A percentile compares a stretch with the other conserved stretches of the same genome.
phyloP scores from a whole-genome alignment of 106 monocot genomes.

The Phalaenopsis aphrodite region DNA sequence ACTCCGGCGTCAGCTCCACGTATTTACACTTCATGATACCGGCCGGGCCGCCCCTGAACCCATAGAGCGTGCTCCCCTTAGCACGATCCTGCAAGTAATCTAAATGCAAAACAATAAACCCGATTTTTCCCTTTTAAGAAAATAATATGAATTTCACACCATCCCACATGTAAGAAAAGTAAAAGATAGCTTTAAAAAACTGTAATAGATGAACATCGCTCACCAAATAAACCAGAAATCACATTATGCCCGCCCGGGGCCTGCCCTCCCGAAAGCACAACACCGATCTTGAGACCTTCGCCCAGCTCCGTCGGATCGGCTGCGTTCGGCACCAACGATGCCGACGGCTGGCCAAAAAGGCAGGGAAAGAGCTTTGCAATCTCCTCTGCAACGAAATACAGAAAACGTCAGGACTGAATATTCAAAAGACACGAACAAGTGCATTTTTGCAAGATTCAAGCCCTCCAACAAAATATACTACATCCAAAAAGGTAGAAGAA shows the following conservation, averaged over 20 bases:
- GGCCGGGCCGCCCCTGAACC: slow-evolving; percentile 94
- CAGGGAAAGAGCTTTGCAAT: slow-evolving; percentile 86
- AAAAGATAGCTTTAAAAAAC: neutral
- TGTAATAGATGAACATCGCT: neutral
- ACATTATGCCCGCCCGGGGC: slow-evolving; percentile 99
- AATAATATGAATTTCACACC: neutral
- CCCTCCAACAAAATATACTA: too few relatives aligned
- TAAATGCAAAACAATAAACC: slow-evolving; percentile 16
- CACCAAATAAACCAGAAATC: slow-evolving; percentile 91
- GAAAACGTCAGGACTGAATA: neutral
- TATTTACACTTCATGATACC: slow-evolving; percentile 96
- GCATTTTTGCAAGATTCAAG: neutral
- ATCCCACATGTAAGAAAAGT: neutral
- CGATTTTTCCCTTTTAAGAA: neutral
- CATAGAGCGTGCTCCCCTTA: slow-evolving; percentile 65
- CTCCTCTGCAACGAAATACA: slow-evolving; percentile 54
- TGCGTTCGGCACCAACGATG: slow-evolving; percentile 52
- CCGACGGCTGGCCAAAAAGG: slow-evolving; percentile 88
- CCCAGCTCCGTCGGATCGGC: slow-evolving; percentile 29
- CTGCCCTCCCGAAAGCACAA: slow-evolving; percentile 97
- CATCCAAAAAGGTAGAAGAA: too few relatives aligned
- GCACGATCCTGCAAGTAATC: slow-evolving; percentile 81
- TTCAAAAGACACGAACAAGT: neutral
- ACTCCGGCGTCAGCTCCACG: slow-evolving; percentile 71
- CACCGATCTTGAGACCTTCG: slow-evolving; percentile 54